Conservation (phyloP, 2,329 filamentous ascomycete genomes). For the Massarina eburnea region DNA sequence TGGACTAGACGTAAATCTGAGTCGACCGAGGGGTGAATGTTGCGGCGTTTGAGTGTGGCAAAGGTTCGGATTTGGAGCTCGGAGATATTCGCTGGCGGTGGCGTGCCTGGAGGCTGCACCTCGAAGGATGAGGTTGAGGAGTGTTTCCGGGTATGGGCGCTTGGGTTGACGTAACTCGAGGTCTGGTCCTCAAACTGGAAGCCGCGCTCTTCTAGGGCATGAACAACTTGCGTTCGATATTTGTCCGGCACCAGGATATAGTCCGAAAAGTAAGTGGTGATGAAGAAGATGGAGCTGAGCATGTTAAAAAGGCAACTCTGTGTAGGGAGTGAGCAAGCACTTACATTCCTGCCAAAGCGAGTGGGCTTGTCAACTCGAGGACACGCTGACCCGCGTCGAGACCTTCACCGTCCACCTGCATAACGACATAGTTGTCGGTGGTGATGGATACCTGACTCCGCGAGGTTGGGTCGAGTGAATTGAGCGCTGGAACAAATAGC, state of each 20-base stretch:
- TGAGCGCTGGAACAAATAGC: constrained; percentile 74
- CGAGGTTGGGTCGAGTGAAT: constrained; percentile 56
- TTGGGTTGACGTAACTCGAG: constrained; percentile 63
- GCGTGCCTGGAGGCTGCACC: constrained; percentile 62
- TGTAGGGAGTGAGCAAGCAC: constrained; percentile 20
- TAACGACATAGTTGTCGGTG: constrained; percentile 79
- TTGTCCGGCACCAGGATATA: constrained; percentile 88
- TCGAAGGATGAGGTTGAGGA: constrained; percentile 51
- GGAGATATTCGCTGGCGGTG: constrained; percentile 73
- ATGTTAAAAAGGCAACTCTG: constrained; percentile 8
- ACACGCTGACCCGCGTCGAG: constrained; percentile 90
- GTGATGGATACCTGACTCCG: constrained; percentile 67
- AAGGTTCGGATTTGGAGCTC: constrained; percentile 86
- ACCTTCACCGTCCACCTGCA: constrained; percentile 86
- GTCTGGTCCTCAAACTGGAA: constrained; percentile 74
- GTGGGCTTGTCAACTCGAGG: constrained; percentile 84
- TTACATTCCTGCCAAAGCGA: constrained; percentile 86
- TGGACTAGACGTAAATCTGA: constrained; percentile 72
- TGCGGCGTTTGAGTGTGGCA: constrained; percentile 73
- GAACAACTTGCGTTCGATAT: constrained; percentile 71
- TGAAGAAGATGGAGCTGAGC: constrained; percentile 85
- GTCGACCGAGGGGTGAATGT: constrained; percentile 73
- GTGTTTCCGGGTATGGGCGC: constrained; percentile 52
- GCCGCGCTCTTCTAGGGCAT: constrained; percentile 74
- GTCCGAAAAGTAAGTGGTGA: constrained; percentile 96